Base-by-base conservation (phyloP, 306 rosid genomes). In the Cicer cuneatum region DNA sequence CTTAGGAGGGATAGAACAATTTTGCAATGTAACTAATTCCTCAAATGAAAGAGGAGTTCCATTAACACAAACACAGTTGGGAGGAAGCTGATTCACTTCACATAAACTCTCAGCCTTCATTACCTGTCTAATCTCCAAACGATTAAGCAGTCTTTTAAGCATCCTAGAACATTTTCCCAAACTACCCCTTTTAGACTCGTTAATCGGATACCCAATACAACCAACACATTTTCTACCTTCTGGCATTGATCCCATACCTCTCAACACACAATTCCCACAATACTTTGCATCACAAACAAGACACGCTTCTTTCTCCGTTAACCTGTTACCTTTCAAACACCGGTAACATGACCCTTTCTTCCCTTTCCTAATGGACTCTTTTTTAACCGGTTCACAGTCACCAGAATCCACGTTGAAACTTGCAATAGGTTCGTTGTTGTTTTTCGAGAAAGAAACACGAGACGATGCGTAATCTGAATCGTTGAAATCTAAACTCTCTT, bases 211-310 rank as follows among this genome's bases (percentile, higher is more conserved):
- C 2, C 99, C 96, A 42, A 95, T 95, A 78, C 99, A 95, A 54
- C 87, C 79, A 59, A 95, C 99, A 54, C 99, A 95, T 82, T 95
- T 95, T 19, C 99, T 83, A 29, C 99, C 99, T 85, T 95, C 98
- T 0, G 99, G 99, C 99, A 95, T 95, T 3, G 99, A 95, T 54
- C 99, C 99, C 99, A 95, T 92, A 5, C 93, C 97, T 87, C 96
- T 86, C 56, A 95, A 86, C 74, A 95, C 98, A 15, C 99, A 95
- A 56, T 82, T 84, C 71, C 90, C 88, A 62, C 99, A 95, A 83
- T 90, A 95, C 84, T 95, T 95, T 0, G 99, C 95, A 61, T 87
- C 95, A 58, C 99, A 95, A 10, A 95, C 99, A n/a, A 92, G 75
- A 81, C 99, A 95, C 29, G 73, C 82, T 83, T 95, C 99, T 80